Base-by-base conservation (phyloP, 306 rosid species). In the Hippophae gyantsensis region DNA sequence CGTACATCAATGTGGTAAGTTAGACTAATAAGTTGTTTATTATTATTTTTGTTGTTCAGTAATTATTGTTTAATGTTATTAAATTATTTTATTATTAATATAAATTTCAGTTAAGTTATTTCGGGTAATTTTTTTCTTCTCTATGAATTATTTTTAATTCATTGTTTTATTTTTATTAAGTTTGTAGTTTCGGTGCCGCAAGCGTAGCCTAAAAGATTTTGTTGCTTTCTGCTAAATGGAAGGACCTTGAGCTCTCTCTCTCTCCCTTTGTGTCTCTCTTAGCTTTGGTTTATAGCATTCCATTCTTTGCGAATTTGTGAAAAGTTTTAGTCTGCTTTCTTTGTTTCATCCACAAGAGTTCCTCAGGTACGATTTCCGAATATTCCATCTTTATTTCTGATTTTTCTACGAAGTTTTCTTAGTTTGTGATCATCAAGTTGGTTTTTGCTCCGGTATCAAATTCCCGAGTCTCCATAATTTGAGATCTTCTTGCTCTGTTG, bases 211-310 rank as follows among this genome's bases (percentile, higher is more conserved):
- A 69, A 54, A 49, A 61, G 63, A 76, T 77, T 83, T 81, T 82
- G 78, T 84, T 87, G 78, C 84, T 81, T 81, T 85, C 82, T 81
- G 85, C 81, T 70, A 74, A 74, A 90, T 90, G 92, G 96, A 87
- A 85, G 83, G 79, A 25, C 73, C 96, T 73, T 87, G 50, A 84
- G 25, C 69, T 57, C 62, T 72, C 57, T 23, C 57, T 23, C 51
- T 48, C 46, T 64, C 56, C 26, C 38, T 38, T 55, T 65, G 63
- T 27, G 60, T 57, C 63, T 53, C 10, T 46, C 62, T 52, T 32
- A 2, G 38, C 5, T 32, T 43, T 56, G 46, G 61, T 69, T 61
- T 60, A 13, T 9, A 38, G 72, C 82, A 74, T 75, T 75, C 69
- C 48, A 2, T 32, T 58, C 59, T 69, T 57, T 61, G 32, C 11